phyloP scores from a whole-genome alignment of 768 basidiomycete species.

The Leccinum pellstonianum region DNA sequence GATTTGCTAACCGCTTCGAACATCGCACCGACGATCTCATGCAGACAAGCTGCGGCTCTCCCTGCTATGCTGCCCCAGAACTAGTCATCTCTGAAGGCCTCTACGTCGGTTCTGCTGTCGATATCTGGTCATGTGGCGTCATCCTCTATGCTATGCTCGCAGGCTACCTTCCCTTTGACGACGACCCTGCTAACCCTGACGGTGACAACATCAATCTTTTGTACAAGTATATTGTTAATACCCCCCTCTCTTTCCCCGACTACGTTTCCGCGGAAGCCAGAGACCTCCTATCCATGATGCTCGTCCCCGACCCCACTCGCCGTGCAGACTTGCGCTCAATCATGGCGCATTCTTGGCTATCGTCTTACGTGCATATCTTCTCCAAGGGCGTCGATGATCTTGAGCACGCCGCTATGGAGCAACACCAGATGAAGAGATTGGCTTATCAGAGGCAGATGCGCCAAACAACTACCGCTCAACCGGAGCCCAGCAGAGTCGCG shows the following conservation, averaged over 20 bases:
- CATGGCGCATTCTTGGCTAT: conserved; percentile 89
- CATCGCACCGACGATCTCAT: conserved; percentile 92
- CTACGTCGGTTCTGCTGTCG: conserved; percentile 96
- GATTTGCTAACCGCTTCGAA: conserved; percentile 97
- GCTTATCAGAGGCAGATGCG: conserved; percentile 83
- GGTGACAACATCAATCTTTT: conserved; percentile 99
- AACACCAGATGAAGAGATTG: conserved; percentile 79
- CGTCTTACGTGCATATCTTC: conserved; percentile 50
- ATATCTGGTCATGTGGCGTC: conserved; percentile 96
- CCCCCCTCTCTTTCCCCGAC: conserved; percentile 94
- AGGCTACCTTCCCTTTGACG: conserved; percentile 98
- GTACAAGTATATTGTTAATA: conserved; percentile 98
- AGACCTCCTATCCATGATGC: conserved; percentile 85
- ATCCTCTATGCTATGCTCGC: conserved; percentile 97
- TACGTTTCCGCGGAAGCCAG: conserved; percentile 84
- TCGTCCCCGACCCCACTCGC: conserved; percentile 85
- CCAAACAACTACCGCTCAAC: conserved; percentile 40
- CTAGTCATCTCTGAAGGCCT: conserved; percentile 96
- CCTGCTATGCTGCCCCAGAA: conserved; percentile 98
- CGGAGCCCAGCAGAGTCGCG: conserved; percentile 34
- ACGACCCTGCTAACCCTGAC: conserved; percentile 97
- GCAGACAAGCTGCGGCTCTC: conserved; percentile 97
- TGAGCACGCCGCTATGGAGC: conserved; percentile 77
- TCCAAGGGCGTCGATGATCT: conserved; percentile 72
- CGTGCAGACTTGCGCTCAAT: conserved; percentile 75